These are phyloP conservation scores for Talaromyces funiculosus DNA, from an alignment of 2,329 filamentous ascomycete genomes.

Conservation along the genomic window DNA sequence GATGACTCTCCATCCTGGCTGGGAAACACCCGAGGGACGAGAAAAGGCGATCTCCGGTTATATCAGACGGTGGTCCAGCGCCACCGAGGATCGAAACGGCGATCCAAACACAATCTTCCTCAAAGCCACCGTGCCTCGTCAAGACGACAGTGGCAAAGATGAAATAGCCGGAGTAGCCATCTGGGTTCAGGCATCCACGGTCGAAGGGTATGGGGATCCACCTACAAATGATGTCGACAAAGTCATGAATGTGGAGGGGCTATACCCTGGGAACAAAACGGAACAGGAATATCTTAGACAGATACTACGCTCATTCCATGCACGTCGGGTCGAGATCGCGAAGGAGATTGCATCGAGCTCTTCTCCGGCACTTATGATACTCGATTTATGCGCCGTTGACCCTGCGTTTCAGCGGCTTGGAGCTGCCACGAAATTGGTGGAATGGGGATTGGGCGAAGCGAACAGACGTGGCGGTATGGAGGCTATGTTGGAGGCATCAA, in stretches of 20 bases:
- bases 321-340: background rate
- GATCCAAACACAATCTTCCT: background rate
- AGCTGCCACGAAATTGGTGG: background rate
- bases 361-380: background rate
- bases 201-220: background rate
- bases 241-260: background rate
- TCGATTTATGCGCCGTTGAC: background rate
- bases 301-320: background rate
- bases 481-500: background rate
- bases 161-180: background rate
- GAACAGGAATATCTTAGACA: background rate
- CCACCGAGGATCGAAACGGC: background rate
- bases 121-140: background rate
- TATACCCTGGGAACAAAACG: background rate
- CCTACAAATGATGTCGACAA: background rate
- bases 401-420: background rate
- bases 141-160: background rate
- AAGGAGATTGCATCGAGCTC: background rate
- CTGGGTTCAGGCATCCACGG: background rate
- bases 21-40: background rate
- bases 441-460: background rate
- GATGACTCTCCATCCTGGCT: background rate
- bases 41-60: background rate
- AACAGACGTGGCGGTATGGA: background rate
- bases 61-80: background rate